Evolutionary conservation across 371 early-diverging fungal genomes (phyloP), one percentile per base, ranked within the genome.

Genomic region (Mortierella sp.): DNA sequence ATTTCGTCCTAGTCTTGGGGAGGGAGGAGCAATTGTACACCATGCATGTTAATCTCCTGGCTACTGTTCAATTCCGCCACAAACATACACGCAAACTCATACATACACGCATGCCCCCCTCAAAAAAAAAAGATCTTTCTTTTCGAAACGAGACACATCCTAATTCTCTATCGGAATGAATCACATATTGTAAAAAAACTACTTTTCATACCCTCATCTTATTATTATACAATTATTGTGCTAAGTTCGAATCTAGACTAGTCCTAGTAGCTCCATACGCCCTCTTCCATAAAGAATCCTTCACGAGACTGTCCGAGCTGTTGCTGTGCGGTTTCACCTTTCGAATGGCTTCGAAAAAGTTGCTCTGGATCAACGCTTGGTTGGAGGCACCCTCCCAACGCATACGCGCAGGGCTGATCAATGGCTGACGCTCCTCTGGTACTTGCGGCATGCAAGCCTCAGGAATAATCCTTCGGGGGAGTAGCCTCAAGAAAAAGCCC

Each of bases 401-500:
- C 88, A 90, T 84, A 18, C 87, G 84, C 20, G 88, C 87, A 37
- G 88, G 83, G 10, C 78, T 84, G 1, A 89, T 87, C 54, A 90
- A 73, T 14, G 88, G 89, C 49, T 85, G 85, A 28, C 85, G 88
- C 24, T 89, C 88, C 79, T 90, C 90, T 5, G 68, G 32, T 20
- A 39, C 57, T 18, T 68, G 57, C 3, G 67, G 55, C 47, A 72
- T 62, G 10, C 73, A 49, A 0, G 62, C 28, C 35, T 71, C 75
- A 18, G 78, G 78, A n/a, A 80, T 68, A 16, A 73, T 4, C 22
- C 57, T 68, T 0, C 67, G 28, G 5, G 98, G 98, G 14, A 96
- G 28, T 16, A 97, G 71, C 43, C 97, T 89, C 66, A 94, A 84
- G 28, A 95, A 62, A 18, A 95, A 73, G 26, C 95, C 97, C 43